Evolutionary conservation across 2,329 filamentous ascomycete species (phyloP).

Genomic region (Amesomyces nigricolor): DNA sequence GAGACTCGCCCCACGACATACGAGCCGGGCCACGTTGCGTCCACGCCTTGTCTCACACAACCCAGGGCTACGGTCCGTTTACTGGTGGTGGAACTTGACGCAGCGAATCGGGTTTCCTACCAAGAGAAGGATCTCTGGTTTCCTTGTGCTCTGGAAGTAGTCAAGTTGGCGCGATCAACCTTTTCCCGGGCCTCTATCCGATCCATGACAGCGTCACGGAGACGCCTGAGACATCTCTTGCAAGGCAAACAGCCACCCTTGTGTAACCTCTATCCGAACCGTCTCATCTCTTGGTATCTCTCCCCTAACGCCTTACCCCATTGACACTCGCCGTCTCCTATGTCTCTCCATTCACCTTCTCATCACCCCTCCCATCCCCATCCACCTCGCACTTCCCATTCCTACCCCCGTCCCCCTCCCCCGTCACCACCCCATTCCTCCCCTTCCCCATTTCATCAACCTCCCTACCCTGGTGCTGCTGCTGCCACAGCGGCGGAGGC

Average conservation of each 20-base stretch:
- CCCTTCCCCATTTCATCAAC: background rate
- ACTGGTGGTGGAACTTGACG: background rate
- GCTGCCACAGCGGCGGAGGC: constrained; percentile 16
- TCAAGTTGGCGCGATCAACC: no score
- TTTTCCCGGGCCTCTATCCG: no score
- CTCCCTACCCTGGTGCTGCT: background rate
- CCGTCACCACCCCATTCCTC: background rate
- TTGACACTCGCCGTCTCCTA: background rate
- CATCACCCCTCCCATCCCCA: background rate
- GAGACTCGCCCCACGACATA: background rate
- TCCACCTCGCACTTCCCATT: background rate
- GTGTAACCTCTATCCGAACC: no score
- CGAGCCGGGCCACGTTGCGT: background rate
- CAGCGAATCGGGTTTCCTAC: background rate
- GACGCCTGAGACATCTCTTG: no score
- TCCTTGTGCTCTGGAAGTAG: no score
- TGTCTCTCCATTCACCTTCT: background rate
- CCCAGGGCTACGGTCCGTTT: background rate
- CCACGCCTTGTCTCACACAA: background rate
- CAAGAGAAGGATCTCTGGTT: no score
- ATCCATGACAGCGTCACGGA: no score
- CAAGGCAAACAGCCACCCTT: no score
- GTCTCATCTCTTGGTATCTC: background rate
- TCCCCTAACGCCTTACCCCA: background rate
- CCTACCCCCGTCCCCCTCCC: background rate